These are phyloP conservation scores for Aurantiochytrium sp. DNA, from an alignment of 108 stramenopile genomes.

Conservation along the genomic window DNA sequence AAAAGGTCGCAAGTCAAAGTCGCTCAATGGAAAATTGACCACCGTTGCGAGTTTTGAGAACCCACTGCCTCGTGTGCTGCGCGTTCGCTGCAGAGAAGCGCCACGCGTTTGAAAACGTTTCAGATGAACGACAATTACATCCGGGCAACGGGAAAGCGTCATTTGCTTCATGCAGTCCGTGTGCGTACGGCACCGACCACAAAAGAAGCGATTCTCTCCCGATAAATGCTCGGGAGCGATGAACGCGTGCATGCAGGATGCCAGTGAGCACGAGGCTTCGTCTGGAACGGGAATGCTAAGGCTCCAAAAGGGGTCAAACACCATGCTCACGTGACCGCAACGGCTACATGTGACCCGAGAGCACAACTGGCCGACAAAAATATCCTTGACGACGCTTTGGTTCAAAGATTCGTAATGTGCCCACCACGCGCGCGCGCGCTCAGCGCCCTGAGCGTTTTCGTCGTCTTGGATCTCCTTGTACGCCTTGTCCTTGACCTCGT, in stretches of 20 bases:
- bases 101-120: slow-evolving; percentile 14
- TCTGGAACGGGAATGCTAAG: slow-evolving; percentile 35
- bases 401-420: slow-evolving; percentile 28
- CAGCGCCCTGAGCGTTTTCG: slow-evolving; percentile 60
- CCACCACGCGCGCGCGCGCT: slow-evolving; percentile 84
- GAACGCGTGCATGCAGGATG: slow-evolving; percentile 17
- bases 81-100: background rate
- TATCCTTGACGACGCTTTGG: slow-evolving; percentile 30
- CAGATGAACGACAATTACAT: slow-evolving; percentile 23
- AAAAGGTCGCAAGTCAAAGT: background rate
- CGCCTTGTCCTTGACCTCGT: slow-evolving; percentile 72
- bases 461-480: slow-evolving; percentile 78
- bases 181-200: background rate
- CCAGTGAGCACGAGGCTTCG: background rate
- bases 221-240: background rate
- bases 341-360: slow-evolving; percentile 27
- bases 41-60: background rate
- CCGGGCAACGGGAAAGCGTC: background rate
- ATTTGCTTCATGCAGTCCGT: background rate
- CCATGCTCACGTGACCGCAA: slow-evolving; percentile 23
- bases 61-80: background rate
- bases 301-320: slow-evolving; percentile 46
- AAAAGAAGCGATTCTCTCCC: slow-evolving; percentile 4
- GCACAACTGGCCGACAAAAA: slow-evolving; percentile 45
- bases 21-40: background rate